These are phyloP conservation scores for Friedmanniomyces simplex DNA, from an alignment of 495 filamentous ascomycete genomes.

Conservation along the genomic window DNA sequence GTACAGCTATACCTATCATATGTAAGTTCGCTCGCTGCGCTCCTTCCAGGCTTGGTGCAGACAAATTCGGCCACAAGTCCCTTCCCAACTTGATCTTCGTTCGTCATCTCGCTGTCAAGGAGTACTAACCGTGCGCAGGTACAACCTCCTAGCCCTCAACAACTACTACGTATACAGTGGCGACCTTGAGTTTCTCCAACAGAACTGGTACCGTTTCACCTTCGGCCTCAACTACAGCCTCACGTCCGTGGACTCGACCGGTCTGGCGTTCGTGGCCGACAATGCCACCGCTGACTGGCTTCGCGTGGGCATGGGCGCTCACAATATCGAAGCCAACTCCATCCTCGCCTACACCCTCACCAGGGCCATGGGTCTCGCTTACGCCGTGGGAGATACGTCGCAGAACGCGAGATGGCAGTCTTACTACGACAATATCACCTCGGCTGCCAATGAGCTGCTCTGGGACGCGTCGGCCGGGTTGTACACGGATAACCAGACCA, in stretches of 20 bases:
- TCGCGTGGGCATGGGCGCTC: conserved; percentile 10
- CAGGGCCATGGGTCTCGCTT: conserved; percentile 4
- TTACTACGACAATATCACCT: conserved; percentile 7
- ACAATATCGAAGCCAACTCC: conserved; percentile 19
- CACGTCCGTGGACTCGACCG: conserved; percentile 8
- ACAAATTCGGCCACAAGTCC: too few species aligned
- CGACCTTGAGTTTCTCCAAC: conserved; percentile 6
- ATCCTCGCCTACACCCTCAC: conserved; percentile 9
- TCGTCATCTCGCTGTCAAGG: too few species aligned
- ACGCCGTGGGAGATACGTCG: neutral
- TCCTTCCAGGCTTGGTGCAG: too few species aligned
- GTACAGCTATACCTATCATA: conserved; percentile 15
- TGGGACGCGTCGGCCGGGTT: conserved; percentile 8
- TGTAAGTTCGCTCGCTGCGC: neutral
- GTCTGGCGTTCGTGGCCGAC: conserved; percentile 7
- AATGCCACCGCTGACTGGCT: conserved; percentile 13
- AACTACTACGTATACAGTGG: conserved; percentile 17
- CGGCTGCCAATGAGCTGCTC: conserved; percentile 7
- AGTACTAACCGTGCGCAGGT: neutral
- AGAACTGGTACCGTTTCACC: conserved; percentile 6
- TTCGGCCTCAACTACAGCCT: conserved; percentile 4
- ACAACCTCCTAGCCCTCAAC: conserved; percentile 12
- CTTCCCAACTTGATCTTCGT: too few species aligned
- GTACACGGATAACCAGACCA: conserved; percentile 12
- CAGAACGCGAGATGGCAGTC: neutral